phyloP scores from a whole-genome alignment of 352 stramenopile species.

The Globisporangium nunn region DNA sequence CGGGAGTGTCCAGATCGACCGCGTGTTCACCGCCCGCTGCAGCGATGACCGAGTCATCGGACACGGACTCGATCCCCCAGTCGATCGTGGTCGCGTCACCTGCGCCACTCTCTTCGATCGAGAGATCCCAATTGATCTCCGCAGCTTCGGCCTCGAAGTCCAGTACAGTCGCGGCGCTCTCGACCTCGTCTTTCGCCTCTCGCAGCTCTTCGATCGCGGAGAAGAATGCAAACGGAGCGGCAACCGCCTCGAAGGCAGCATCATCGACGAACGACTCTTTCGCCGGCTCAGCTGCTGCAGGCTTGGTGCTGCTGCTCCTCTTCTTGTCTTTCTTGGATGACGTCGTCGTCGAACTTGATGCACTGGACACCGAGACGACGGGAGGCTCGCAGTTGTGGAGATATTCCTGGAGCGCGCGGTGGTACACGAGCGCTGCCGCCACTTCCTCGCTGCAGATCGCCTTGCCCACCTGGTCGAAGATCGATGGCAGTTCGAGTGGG shows the following conservation, averaged over 20 bases:
- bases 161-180: slow-evolving; percentile 13
- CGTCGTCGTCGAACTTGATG: slow-evolving; percentile 2
- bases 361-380: slow-evolving; percentile 16
- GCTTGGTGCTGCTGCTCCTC: slow-evolving; percentile 14
- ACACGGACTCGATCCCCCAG: slow-evolving; percentile 55
- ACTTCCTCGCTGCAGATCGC: slow-evolving; percentile 37
- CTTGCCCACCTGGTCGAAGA: slow-evolving; percentile 40
- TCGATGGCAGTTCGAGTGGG: slow-evolving; percentile 41
- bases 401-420: slow-evolving; percentile 59
- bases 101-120: slow-evolving; percentile 29
- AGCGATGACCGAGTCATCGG: slow-evolving; percentile 3
- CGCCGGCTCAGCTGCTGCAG: slow-evolving; percentile 6
- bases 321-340: slow-evolving; percentile 44
- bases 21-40: slow-evolving; percentile 12
- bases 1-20: slow-evolving; percentile 20
- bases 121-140: slow-evolving; percentile 75
- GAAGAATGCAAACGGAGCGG: slow-evolving; percentile 43
- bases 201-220: slow-evolving; percentile 43
- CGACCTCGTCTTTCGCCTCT: slow-evolving; percentile 28
- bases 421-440: slow-evolving; percentile 41
- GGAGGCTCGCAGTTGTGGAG: slow-evolving; percentile 47
- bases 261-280: background rate
- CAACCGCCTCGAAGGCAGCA: slow-evolving; percentile 2
- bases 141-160: slow-evolving; percentile 50
- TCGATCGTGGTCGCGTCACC: slow-evolving; percentile 38